These are phyloP conservation scores for Naumovozyma baii DNA, from an alignment of 805 yeast genomes.

Conservation along the genomic window DNA sequence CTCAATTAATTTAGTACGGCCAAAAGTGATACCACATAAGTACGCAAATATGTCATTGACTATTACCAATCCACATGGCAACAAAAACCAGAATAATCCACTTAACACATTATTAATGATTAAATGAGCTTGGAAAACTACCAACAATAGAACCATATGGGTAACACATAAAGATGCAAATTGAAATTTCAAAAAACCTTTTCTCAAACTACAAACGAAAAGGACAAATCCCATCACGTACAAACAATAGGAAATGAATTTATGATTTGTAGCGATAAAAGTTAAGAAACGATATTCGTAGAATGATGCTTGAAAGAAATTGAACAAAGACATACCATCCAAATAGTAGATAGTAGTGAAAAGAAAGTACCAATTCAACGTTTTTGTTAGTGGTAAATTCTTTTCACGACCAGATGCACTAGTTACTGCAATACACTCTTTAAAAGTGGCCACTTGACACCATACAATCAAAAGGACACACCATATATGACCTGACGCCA, in stretches of 20 bases:
- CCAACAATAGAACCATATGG: slow-evolving; percentile 83
- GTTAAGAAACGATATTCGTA: slow-evolving; percentile 34
- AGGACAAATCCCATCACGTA: slow-evolving; percentile 83
- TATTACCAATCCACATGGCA: slow-evolving; percentile 87
- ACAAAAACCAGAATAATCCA: slow-evolving; percentile 89
- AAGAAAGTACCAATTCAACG: slow-evolving; percentile 88
- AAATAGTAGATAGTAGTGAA: slow-evolving; percentile 80
- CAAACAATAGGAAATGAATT: slow-evolving; percentile 71
- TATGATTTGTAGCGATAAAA: slow-evolving; percentile 66
- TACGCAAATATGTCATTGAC: slow-evolving; percentile 95
- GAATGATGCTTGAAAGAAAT: slow-evolving; percentile 46
- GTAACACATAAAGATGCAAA: slow-evolving; percentile 90
- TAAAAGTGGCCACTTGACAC: slow-evolving; percentile 76
- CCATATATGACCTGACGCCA: slow-evolving; percentile 80
- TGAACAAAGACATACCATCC: slow-evolving; percentile 75
- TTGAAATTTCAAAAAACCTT: slow-evolving; percentile 83
- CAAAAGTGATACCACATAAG: slow-evolving; percentile 93
- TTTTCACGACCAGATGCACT: slow-evolving; percentile 71
- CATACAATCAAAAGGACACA: slow-evolving; percentile 60
- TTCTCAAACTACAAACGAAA: slow-evolving; percentile 80
- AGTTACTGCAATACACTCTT: slow-evolving; percentile 82
- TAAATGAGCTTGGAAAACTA: slow-evolving; percentile 89
- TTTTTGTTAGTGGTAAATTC: slow-evolving; percentile 69
- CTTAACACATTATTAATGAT: slow-evolving; percentile 80
- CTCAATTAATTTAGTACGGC: slow-evolving; percentile 81